Conservation (phyloP, 225 moss, liverwort and hornwort genomes). For the Pseudoscleropodium purum region DNA sequence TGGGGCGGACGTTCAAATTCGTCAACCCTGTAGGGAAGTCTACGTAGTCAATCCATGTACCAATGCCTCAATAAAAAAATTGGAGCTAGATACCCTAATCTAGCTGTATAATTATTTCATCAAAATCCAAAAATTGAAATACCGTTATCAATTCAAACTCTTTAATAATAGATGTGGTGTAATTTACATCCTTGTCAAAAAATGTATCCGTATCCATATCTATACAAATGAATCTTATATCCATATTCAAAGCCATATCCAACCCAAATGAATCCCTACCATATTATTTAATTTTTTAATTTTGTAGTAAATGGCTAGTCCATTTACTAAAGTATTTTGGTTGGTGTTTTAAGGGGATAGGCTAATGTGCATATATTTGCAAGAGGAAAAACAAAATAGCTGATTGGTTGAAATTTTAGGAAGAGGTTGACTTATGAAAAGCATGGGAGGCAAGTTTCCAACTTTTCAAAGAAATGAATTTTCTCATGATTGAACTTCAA, state of each 20-base stretch:
- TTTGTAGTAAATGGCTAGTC: too few relatives aligned
- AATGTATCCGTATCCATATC: background rate
- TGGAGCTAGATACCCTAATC: accelerated
- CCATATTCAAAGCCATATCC: background rate
- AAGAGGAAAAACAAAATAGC: background rate
- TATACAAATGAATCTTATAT: background rate
- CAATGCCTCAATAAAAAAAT: background rate
- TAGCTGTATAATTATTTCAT: background rate
- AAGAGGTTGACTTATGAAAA: too few relatives aligned
- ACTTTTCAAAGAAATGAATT: background rate
- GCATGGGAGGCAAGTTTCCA: accelerated
- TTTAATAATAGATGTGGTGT: background rate
- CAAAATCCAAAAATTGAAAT: background rate
- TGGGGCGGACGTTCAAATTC: too few relatives aligned
- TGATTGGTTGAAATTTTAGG: background rate
- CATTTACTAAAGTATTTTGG: background rate
- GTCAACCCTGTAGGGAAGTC: too few relatives aligned
- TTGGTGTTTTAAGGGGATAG: background rate
- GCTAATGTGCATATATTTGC: background rate
- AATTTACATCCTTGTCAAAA: background rate
- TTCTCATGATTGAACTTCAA: too few relatives aligned
- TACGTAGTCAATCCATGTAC: background rate
- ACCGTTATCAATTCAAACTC: background rate
- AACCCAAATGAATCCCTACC: too few relatives aligned
- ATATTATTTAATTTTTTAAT: too few relatives aligned